Evolutionary conservation across 352 stramenopile genomes (phyloP).

Genomic region (Globisporangium rhizosaccharum): DNA sequence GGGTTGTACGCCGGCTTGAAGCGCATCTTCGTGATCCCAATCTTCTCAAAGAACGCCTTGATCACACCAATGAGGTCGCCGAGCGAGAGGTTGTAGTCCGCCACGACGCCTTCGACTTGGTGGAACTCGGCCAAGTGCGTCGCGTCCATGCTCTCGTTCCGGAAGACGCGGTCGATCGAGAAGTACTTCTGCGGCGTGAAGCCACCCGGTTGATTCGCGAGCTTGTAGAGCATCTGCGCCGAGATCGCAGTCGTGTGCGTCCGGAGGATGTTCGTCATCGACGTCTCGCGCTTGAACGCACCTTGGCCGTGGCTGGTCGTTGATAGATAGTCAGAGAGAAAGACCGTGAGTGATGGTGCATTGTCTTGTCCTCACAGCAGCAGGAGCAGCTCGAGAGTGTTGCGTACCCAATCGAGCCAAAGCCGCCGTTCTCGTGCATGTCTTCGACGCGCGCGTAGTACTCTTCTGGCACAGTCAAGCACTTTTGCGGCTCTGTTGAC

Average conservation of each 20-base stretch:
- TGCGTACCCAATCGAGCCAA: conserved; percentile 95
- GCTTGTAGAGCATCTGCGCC: conserved; percentile 98
- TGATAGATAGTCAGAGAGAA: neutral
- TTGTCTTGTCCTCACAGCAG: neutral
- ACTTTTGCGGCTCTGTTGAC: conserved; percentile 59
- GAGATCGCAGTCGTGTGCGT: conserved; percentile 99
- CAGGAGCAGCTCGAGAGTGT: neutral
- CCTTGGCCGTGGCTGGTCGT: conserved; percentile 54
- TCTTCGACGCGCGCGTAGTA: conserved; percentile 98
- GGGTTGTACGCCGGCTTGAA: conserved; percentile 99
- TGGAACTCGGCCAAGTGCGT: conserved; percentile 99
- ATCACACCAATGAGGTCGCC: conserved; percentile 99
- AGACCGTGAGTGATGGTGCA: too few species aligned
- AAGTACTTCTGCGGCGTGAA: conserved; percentile 99
- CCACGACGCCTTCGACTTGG: conserved; percentile 98
- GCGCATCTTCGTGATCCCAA: conserved; percentile 96
- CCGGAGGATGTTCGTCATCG: conserved; percentile 98
- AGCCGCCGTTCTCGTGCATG: conserved; percentile 97
- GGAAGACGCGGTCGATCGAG: conserved; percentile 99
- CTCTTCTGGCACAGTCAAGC: conserved; percentile 93
- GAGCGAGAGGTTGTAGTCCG: conserved; percentile 98
- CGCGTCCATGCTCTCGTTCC: conserved; percentile 99
- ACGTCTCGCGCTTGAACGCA: conserved; percentile 93
- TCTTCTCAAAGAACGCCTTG: conserved; percentile 99
- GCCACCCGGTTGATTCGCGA: conserved; percentile 91